A percentile compares a stretch with the other conserved stretches of the same genome.
phyloP scores from a whole-genome alignment of 495 filamentous ascomycete genomes.

The Aspergillus ostianus region DNA sequence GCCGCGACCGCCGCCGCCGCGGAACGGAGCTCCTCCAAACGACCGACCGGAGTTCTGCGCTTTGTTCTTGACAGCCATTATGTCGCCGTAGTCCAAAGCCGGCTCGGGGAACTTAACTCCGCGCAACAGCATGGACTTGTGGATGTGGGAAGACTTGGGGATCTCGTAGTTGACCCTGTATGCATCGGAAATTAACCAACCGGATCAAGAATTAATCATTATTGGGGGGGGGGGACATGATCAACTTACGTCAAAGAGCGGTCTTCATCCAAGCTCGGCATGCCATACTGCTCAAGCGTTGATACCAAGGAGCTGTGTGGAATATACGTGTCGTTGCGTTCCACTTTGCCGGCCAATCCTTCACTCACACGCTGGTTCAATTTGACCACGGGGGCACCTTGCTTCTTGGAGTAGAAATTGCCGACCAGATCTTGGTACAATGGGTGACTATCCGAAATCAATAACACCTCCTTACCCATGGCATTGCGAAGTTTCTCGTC shows the following conservation, averaged over 20 bases:
- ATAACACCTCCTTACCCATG: constrained; percentile 74
- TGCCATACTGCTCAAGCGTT: constrained; percentile 60
- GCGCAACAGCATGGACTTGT: constrained; percentile 93
- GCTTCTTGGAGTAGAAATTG: constrained; percentile 90
- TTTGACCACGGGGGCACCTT: constrained; percentile 59
- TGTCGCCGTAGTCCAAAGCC: constrained; percentile 70
- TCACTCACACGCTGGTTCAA: constrained; percentile 72
- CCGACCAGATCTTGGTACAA: constrained; percentile 77
- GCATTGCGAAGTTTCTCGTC: constrained; percentile 79
- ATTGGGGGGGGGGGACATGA: constrained; percentile 1
- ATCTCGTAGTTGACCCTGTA: constrained; percentile 79
- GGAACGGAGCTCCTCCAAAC: constrained; percentile 62
- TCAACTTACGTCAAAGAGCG: constrained; percentile 70
- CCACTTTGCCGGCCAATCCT: constrained; percentile 75
- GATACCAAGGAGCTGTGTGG: constrained; percentile 66
- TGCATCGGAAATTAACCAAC: constrained; percentile 31
- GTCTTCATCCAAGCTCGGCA: constrained; percentile 80
- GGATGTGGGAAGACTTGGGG: constrained; percentile 63
- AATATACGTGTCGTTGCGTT: constrained; percentile 76
- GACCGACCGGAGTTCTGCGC: constrained; percentile 58
- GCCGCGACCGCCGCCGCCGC: constrained; percentile 34
- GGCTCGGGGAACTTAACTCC: constrained; percentile 71
- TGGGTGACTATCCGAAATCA: constrained; percentile 77
- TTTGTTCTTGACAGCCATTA: constrained; percentile 62
- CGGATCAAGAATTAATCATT: constrained; percentile 10